A percentile compares a stretch with the other conserved stretches of the same genome.
These are phyloP conservation scores for Hypoxylon subgilvum DNA, from an alignment of 495 filamentous ascomycete genomes.

Conservation along the genomic window DNA sequence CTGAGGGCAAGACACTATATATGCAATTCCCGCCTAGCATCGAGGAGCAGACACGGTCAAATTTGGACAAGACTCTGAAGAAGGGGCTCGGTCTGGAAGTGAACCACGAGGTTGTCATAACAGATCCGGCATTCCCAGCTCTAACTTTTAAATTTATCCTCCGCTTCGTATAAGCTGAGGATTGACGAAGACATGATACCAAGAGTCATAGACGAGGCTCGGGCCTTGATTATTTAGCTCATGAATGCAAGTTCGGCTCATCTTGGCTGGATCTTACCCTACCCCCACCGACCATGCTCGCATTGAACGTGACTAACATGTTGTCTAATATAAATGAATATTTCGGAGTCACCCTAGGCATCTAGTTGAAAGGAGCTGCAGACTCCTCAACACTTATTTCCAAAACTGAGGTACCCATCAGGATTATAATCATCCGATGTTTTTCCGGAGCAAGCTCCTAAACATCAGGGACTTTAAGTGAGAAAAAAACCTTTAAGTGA, in stretches of 20 bases:
- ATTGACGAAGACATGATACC: slow-evolving; percentile 24
- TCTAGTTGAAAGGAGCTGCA: too few species aligned
- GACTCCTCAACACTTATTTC: too few species aligned
- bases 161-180: slow-evolving; percentile 45
- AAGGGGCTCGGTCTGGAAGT: slow-evolving; percentile 55
- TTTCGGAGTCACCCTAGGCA: too few species aligned
- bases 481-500: too few species aligned
- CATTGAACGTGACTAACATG: too few species aligned
- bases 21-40: slow-evolving; percentile 82
- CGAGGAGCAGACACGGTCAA: slow-evolving; percentile 78
- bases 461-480: too few species aligned
- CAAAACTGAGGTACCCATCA: too few species aligned
- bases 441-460: too few species aligned
- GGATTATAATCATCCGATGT: too few species aligned
- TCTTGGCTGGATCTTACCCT: too few species aligned
- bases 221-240: not conserved
- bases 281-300: too few species aligned
- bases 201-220: slow-evolving; percentile 1
- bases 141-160: slow-evolving; percentile 74
- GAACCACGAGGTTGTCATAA: slow-evolving; percentile 71
- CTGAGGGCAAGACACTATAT: slow-evolving; percentile 83
- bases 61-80: slow-evolving; percentile 73
- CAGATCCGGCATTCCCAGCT: slow-evolving; percentile 78
- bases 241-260: not conserved
- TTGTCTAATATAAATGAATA: too few species aligned